Evolutionary conservation across 1,284 basidiomycete genomes (phyloP), one percentile per base, ranked within the genome.

Genomic region (Phaffia rhodozyma): DNA sequence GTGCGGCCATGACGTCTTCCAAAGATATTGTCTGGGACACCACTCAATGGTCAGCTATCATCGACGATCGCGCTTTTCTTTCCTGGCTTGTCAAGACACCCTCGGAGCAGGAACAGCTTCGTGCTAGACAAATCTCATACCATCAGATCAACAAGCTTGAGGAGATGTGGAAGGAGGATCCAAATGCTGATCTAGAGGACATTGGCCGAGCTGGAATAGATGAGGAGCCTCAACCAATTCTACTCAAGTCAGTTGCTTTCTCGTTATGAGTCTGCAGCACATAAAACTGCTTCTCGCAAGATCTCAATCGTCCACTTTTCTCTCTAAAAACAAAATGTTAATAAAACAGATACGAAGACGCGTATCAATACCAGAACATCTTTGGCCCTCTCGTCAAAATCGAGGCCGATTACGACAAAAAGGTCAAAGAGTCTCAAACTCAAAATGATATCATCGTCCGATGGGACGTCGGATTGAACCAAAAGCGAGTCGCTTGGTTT

Each of bases 1-100:
- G 96, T 72, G 94, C 96, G 2, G 89, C 92, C 6, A 86, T 96
- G 68, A 79, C 81, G 23, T 78, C 75, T 57, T 92, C 91, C 18
- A 94, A 94, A 72, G 96, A 98, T 72, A 93, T 98, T 71, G 91
- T 91, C 16, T 99, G 96, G 96, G 97, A 99, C 72, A 89, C 93
- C 1, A 82, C 89, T 0, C 84, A 97, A 51, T 99, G 96, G 96
- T 91, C 94, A 3, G 94, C 96, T 3, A 85, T 99, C 67, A 98
- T 99, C 68, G 92, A 98, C 69, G 96, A 99, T 75, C 84, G 96
- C 38, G 91, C 90, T 21, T 99, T 99, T 80, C 81, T 99, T 30
- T 93, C 93, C 1, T 99, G 96, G 96, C 82, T 99, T 60, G 93
- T 98, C 74, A 97, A 97, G 74, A 87, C 92, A 4, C 96, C 96